A percentile compares a stretch with the other conserved stretches of the same genome.
Evolutionary conservation across 2,329 filamentous ascomycete species (phyloP).

Genomic region (Pseudocercospora fijiensis): DNA sequence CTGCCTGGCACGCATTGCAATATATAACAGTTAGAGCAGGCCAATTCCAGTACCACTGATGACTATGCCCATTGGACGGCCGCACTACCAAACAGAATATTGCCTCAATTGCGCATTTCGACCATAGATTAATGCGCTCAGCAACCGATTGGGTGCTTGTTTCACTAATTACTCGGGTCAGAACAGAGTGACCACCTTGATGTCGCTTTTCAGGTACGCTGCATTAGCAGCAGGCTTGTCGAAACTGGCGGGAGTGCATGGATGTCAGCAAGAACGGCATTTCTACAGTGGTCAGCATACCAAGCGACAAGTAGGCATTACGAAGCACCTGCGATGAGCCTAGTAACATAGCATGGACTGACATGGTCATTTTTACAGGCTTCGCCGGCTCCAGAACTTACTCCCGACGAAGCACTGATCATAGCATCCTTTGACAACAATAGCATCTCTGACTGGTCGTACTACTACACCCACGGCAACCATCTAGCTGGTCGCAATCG

Average conservation of each 20-base stretch:
- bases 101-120: too few relatives aligned
- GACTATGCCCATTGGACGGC: background rate
- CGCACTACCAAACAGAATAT: too few relatives aligned
- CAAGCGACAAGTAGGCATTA: background rate
- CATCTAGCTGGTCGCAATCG: constrained; percentile 50
- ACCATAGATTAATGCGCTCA: too few relatives aligned
- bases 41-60: background rate
- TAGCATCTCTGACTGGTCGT: background rate
- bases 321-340: background rate
- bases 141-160: background rate
- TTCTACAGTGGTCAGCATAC: background rate
- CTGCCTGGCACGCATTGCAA: background rate
- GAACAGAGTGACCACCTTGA: background rate
- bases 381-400: background rate
- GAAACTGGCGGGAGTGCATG: background rate
- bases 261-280: background rate
- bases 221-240: background rate
- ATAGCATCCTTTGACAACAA: background rate
- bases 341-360: background rate
- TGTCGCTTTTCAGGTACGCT: background rate
- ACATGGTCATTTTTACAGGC: background rate
- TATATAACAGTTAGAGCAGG: background rate
- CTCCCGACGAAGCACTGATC: background rate
- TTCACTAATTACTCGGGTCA: background rate
- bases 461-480: background rate